Evolutionary conservation across 768 basidiomycete genomes (phyloP), one percentile per base, ranked within the genome.

Genomic region (Boletus sensibilis): DNA sequence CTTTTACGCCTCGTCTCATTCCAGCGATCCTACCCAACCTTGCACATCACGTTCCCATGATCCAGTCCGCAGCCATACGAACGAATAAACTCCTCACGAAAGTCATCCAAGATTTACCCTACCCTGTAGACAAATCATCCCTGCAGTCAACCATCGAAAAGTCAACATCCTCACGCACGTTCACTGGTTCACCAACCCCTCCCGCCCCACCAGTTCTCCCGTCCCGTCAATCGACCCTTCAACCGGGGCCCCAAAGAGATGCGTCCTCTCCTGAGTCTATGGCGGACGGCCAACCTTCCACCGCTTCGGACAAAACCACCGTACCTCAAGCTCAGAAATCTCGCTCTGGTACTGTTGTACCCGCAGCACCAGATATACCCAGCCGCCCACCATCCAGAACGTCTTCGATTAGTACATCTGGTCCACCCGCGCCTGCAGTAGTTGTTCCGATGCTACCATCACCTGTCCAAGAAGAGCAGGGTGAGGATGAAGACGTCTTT

Each of bases 1-100:
- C 92, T 2, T 97, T 97, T 67, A 93, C 94, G 0, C 94, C 97
- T 1, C 86, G 92, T 39, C 85, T 99, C 43, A 88, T 99, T 42
- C 88, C 91, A 10, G 92, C 92, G 10, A 90, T 99, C 55, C 81
- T 99, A 16, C 94, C 94, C 9, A 97, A 96, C 65, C 86, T 99
- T 46, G 94, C 96, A 0, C 93, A 96, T 61, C 92, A 94, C 64
- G 89, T 88, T 47, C 77, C 84, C 1, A 88, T 88, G 79, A 98
- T 98, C 57, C 92, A 95, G 65, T 79, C 85, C 1, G 90, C 88
- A 4, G 97, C 97, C 1, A 79, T 84, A 43, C 83, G 87, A 34
- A 94, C 94, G 38, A 98, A 98, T 68, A 88, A 90, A 60, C 81
- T 86, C 9, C 83, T 99, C 14, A 83, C 87, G 61, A 82, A 81